A percentile compares a stretch with the other conserved stretches of the same genome.
These are phyloP conservation scores for Cupressus sempervirens DNA, from an alignment of 75 land plant genomes.

Conservation along the genomic window DNA sequence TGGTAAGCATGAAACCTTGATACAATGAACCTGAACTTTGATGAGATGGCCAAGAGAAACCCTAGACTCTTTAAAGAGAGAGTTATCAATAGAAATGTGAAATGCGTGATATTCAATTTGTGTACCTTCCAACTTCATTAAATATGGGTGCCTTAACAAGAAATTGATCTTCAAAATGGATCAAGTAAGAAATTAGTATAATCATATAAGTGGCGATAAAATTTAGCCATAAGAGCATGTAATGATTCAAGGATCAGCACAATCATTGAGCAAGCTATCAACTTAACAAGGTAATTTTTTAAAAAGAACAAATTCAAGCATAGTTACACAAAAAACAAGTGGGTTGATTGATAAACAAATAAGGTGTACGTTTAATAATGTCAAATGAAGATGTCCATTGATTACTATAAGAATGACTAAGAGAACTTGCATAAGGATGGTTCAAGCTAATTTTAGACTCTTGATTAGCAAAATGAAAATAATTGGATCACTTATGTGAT, in stretches of 20 bases:
- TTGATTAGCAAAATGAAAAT: neutral
- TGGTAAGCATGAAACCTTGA: neutral
- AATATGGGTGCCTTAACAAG: neutral
- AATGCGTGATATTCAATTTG: neutral
- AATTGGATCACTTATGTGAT: neutral
- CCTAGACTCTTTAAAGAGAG: neutral
- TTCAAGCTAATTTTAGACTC: neutral
- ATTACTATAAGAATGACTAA: neutral
- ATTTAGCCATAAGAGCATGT: neutral
- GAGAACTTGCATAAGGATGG: neutral
- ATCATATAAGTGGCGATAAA: neutral
- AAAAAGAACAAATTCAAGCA: neutral
- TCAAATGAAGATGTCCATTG: neutral
- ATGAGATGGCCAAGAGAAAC: neutral
- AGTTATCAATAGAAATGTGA: neutral
- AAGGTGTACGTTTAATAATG: neutral
- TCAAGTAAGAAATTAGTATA: neutral
- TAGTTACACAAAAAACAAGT: neutral
- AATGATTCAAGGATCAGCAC: neutral
- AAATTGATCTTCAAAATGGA: neutral
- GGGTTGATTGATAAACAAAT: neutral
- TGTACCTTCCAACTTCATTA: neutral
- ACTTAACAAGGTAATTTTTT: neutral
- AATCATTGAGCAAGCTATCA: neutral
- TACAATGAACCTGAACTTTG: neutral